phyloP scores from a whole-genome alignment of 805 yeast species.

The Suhomyces tanzawaensis region DNA sequence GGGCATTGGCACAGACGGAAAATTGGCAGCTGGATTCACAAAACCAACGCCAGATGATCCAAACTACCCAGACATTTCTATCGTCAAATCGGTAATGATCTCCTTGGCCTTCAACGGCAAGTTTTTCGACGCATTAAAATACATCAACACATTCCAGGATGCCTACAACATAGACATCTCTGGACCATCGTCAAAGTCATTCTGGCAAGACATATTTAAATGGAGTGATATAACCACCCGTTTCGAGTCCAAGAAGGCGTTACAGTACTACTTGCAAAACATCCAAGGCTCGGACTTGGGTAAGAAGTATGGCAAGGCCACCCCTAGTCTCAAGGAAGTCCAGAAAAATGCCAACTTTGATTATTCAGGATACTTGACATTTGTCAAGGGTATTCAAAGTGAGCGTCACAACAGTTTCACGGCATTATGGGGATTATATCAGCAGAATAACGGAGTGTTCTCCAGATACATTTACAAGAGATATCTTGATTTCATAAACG shows the following conservation, averaged over 20 bases:
- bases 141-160: constrained; percentile 35
- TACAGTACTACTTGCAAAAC: constrained; percentile 25
- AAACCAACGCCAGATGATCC: constrained; percentile 12
- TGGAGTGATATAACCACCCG: constrained; percentile 38
- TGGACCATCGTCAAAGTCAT: constrained; percentile 15
- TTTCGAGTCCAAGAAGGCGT: constrained; percentile 25
- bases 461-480: constrained; percentile 23
- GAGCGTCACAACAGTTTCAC: constrained; percentile 26
- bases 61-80: constrained; percentile 22
- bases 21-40: constrained; percentile 6
- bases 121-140: constrained; percentile 33
- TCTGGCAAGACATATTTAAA: constrained; percentile 38
- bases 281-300: constrained; percentile 13
- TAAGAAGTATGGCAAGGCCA: background rate
- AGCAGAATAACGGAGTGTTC: constrained; percentile 21
- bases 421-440: constrained; percentile 37
- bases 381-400: constrained; percentile 19
- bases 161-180: constrained; percentile 23
- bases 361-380: constrained; percentile 35
- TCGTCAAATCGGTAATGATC: constrained; percentile 30
- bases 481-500: constrained; percentile 24
- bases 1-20: constrained; percentile 31
- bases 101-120: constrained; percentile 31
- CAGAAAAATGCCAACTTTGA: constrained; percentile 35
- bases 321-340: constrained; percentile 17